phyloP scores from a whole-genome alignment of 1,284 basidiomycete genomes.

The Retiboletus flavoniger region DNA sequence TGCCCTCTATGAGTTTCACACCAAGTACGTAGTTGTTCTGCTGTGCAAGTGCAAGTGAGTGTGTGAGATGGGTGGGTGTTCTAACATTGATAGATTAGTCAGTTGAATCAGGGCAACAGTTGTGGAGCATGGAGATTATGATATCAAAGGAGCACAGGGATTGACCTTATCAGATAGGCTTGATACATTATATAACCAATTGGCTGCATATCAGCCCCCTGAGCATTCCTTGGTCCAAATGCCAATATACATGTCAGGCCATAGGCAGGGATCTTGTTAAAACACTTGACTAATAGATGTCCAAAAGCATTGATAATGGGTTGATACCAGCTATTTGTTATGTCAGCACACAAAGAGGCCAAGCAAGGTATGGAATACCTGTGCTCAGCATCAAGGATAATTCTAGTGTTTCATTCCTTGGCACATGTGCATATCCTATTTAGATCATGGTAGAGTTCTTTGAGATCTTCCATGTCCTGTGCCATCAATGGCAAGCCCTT shows the following conservation, averaged over 20 bases:
- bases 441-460: constrained; percentile 60
- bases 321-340: constrained; percentile 64
- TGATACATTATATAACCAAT: constrained; percentile 82
- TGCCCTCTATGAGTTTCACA: constrained; percentile 93
- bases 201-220: constrained; percentile 47
- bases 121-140: not conserved
- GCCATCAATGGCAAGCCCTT: constrained; percentile 42
- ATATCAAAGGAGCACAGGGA: constrained; percentile 7
- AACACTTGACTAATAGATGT: constrained; percentile 71
- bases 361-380: constrained; percentile 39
- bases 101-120: constrained; percentile 5
- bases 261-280: constrained; percentile 55
- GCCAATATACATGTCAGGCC: constrained; percentile 1
- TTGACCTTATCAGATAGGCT: constrained; percentile 74
- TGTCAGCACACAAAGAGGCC: not conserved
- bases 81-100: constrained; percentile 37
- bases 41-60: constrained; percentile 69
- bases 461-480: constrained; percentile 60
- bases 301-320: constrained; percentile 82
- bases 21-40: constrained; percentile 77
- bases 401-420: constrained; percentile 54
- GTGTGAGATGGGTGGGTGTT: constrained; percentile 65
- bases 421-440: constrained; percentile 60
- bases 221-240: not conserved
- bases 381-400: constrained; percentile 84